These are phyloP conservation scores for Aotearoamyces nothofagi DNA, from an alignment of 2,329 filamentous ascomycete genomes.

Conservation along the genomic window DNA sequence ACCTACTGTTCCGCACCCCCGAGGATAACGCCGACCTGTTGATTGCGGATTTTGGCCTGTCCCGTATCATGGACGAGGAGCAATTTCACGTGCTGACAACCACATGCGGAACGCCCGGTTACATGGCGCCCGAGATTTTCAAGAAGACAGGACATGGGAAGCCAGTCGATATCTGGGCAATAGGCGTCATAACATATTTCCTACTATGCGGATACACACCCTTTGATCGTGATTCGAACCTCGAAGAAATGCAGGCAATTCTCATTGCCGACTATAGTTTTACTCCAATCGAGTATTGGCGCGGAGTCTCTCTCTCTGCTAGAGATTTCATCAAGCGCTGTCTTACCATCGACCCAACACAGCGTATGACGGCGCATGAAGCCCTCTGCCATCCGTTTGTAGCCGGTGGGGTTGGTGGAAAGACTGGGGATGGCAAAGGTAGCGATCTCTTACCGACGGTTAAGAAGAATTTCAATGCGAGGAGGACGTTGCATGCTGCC, in stretches of 20 bases:
- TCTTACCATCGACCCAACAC: conserved; percentile 74
- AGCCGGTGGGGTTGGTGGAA: conserved; percentile 31
- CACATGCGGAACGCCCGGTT: conserved; percentile 92
- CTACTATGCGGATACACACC: conserved; percentile 95
- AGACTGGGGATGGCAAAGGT: conserved; percentile 30
- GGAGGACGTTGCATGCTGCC: conserved; percentile 51
- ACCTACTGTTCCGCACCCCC: conserved; percentile 88
- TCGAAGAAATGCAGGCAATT: conserved; percentile 99
- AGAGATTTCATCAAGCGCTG: conserved; percentile 89
- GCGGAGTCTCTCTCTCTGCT: conserved; percentile 70
- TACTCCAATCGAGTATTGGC: conserved; percentile 91
- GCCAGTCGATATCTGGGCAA: conserved; percentile 95
- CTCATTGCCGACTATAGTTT: conserved; percentile 93
- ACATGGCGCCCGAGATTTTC: conserved; percentile 99
- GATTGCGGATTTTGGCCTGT: conserved; percentile 93
- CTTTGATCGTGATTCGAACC: conserved; percentile 91
- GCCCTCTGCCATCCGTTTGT: conserved; percentile 53
- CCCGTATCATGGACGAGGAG: conserved; percentile 96
- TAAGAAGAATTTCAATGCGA: conserved; percentile 62
- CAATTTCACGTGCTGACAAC: conserved; percentile 96
- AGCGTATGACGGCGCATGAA: conserved; percentile 83
- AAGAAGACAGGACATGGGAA: conserved; percentile 98
- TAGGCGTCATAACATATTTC: conserved; percentile 98
- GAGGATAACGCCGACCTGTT: conserved; percentile 95
- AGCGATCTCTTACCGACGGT: conserved; percentile 52